These are phyloP conservation scores for Tetrastigma voinierianum DNA, from an alignment of 164 flowering plant genomes.

Conservation along the genomic window DNA sequence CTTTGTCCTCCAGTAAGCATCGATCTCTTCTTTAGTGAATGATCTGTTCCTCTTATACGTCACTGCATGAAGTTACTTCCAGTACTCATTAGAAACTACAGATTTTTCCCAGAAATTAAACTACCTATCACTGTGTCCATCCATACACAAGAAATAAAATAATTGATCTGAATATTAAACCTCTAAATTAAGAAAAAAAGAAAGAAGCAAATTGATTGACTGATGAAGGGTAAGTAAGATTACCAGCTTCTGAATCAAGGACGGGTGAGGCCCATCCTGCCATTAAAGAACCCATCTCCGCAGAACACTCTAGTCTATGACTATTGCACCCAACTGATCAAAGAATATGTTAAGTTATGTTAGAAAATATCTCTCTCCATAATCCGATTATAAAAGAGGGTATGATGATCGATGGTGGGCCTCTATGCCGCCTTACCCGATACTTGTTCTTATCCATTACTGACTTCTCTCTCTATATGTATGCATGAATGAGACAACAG, in stretches of 20 bases:
- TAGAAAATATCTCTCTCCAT: too few species aligned
- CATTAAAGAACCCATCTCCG: constrained; percentile 78
- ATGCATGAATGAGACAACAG: too few species aligned
- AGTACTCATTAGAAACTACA: background rate
- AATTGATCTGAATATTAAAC: background rate
- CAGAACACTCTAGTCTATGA: too few species aligned
- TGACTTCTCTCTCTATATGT: too few species aligned
- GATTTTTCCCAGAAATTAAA: too few species aligned
- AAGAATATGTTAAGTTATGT: background rate
- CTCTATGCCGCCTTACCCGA: too few species aligned
- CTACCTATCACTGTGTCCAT: too few species aligned
- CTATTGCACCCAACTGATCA: background rate
- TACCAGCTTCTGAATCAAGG: constrained; percentile 53
- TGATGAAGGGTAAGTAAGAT: background rate
- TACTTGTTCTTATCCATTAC: too few species aligned
- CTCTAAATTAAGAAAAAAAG: background rate
- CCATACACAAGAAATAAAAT: background rate
- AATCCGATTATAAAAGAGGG: too few species aligned
- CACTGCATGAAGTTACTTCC: constrained; percentile 33
- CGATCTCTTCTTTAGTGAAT: constrained; percentile 69
- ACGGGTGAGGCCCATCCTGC: constrained; percentile 76
- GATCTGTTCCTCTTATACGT: constrained; percentile 58
- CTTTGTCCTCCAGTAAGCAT: constrained; percentile 67
- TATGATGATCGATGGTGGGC: too few species aligned
- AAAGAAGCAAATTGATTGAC: background rate